Percentiles rank a stretch among this genome's conserved stretches.
These are phyloP conservation scores for Geotrichum bryndzae DNA, from an alignment of 1,139 yeast genomes.

Conservation along the genomic window DNA sequence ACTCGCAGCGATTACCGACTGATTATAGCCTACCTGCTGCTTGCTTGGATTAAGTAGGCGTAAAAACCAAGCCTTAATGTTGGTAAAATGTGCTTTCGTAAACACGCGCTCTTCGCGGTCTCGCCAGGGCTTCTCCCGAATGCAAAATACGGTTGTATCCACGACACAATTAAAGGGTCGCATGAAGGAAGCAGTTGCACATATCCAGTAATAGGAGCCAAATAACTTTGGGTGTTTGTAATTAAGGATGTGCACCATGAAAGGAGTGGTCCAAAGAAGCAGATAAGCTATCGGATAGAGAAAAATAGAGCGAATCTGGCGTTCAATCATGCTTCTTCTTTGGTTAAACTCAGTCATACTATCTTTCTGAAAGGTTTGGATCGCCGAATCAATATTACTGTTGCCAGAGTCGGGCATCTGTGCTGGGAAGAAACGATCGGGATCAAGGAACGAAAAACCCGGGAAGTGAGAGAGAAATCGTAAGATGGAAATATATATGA, in stretches of 20 bases:
- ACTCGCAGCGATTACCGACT: too few relatives aligned
- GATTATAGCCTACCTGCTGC: background rate
- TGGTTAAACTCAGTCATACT: conserved; percentile 53
- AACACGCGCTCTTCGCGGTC: conserved; percentile 11
- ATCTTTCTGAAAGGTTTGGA: conserved; percentile 45
- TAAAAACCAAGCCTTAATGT: background rate
- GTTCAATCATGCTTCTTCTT: conserved; percentile 60
- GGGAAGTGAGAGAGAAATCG: conserved; percentile 25
- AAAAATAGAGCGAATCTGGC: conserved; percentile 74
- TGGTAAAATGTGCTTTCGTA: conserved; percentile 14
- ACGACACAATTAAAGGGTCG: conserved; percentile 77
- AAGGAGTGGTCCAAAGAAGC: conserved; percentile 76
- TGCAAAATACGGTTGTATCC: conserved; percentile 67
- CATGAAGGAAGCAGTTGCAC: conserved; percentile 62
- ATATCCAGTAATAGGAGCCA: conserved; percentile 57
- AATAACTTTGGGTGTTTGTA: conserved; percentile 25
- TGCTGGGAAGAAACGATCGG: background rate
- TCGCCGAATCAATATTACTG: too few relatives aligned
- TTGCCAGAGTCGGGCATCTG: too few relatives aligned
- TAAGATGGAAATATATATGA: background rate
- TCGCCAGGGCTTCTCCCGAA: conserved; percentile 72
- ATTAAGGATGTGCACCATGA: conserved; percentile 61
- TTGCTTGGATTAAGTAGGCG: background rate
- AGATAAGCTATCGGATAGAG: conserved; percentile 80
- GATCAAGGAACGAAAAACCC: conserved; percentile 28